Base-by-base conservation (phyloP, 306 rosid species). In the Sophora flavescens region DNA sequence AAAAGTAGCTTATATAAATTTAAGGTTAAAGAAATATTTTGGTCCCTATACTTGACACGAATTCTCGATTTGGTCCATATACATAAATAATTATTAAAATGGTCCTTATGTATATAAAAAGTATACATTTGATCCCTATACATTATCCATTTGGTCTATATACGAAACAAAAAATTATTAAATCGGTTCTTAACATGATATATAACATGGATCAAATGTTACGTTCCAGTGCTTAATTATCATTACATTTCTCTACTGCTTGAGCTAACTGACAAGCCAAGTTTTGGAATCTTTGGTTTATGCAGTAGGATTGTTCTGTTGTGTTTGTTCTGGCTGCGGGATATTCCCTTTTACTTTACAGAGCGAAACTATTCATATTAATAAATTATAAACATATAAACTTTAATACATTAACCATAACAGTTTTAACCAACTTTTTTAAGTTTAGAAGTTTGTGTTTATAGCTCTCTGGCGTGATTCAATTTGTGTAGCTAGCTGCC, bases 321-420 rank as follows among this genome's bases (percentile, higher is more conserved):
- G 32, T 70, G 85, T 73, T 88, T 89, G 78, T 88, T 91, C 86
- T 87, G 81, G 17, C 12, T 52, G 51, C 1, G 45, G 89, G 90
- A 90, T 93, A 93, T 93, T 91, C 97, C 81, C 76, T 80, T 10
- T 59, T 16, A 74, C 89, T 81, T 91, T 87, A 81, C 90, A 85
- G 83, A 73, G 33, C 73, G 22, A 75, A 69, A 63, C 64, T 85
- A 42, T 70, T 72, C 47, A 8, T 62, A 8, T 16, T 22, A 22
- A 22, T 22, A 0, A 22, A 42, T 10, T 2, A 8, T 22, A 22
- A 22, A 22, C 1, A 38, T 6, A n/a, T 44, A 10, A 52, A 57
- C 22, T 56, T 79, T 26, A 44, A n/a, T 42, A 44, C 16, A 30
- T 30, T 30, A 30, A 30, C 32, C 2, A 2, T 9, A 42, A 42